Base-by-base conservation (phyloP, 257 asterid species). In the Solanum virginianum region DNA sequence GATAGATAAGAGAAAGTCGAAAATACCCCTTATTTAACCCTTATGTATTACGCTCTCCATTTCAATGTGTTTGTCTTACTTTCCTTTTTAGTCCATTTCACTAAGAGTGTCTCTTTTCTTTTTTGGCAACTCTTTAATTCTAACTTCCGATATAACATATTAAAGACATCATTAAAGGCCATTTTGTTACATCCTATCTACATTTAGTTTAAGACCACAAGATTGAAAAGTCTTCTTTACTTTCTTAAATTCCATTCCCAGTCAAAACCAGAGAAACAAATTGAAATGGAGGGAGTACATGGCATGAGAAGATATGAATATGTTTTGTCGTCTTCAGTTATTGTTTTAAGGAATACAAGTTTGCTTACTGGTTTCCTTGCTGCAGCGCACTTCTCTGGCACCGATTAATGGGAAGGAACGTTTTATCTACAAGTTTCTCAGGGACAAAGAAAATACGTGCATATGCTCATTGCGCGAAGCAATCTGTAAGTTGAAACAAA, bases 371-470 rank as follows among this genome's bases (percentile, higher is more conserved):
- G 11, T 7, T 15, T 26, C n/a, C 86, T 84, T 49, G 7, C 49
- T 85, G 87, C 94, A 94, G 99, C 80, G 98, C 98, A 16, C 97
- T 95, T 87, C 97, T 95, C 59, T 95, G 98, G 97, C 97, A 95
- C 88, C 93, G 90, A 80, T 87, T 95, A 53, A 95, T 94, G 98
- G 98, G 99, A 80, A 88, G 84, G 14, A 54, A 62, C 4, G 98
- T 95, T 26, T 82, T 95, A 66, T 84, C 91, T 0, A 88, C 98
- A 16, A 86, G 86, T 26, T 93, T 93, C 62, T 85, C 84, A 1
- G 98, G 95, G 86, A 86, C 90, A 6, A 88, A 84, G 68, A 90
- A 54, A 77, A 71, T 94, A 82, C 98, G 98, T 7, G 95, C 97
- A 39, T 95, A 94, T 6, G 91, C 98, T 49, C 99, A 94, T 82